phyloP scores from a whole-genome alignment of 176 grass and related monocot genomes.

The Olyra latifolia region DNA sequence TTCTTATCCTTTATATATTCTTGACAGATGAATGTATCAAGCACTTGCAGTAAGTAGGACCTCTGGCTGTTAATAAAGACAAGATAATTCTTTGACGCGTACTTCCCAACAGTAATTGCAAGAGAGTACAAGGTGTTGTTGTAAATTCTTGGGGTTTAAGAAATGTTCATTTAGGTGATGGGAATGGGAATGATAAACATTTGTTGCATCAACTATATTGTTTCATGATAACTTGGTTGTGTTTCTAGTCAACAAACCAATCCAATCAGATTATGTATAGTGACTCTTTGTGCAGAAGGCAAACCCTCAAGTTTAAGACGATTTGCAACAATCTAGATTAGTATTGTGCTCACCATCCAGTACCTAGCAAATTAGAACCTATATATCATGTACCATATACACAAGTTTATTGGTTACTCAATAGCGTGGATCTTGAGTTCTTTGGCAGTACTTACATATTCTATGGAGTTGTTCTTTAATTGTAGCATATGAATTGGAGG shows the following conservation, averaged over 20 bases:
- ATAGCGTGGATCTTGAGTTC: background rate
- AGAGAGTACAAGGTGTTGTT: conserved; percentile 3
- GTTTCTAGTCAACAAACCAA: background rate
- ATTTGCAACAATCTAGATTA: background rate
- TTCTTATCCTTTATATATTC: conserved; percentile 20
- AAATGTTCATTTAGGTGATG: background rate
- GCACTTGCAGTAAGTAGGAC: background rate
- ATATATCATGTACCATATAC: background rate
- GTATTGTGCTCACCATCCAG: background rate
- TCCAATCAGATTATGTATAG: background rate
- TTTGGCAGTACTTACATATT: background rate
- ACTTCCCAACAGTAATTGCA: background rate
- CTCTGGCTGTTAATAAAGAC: background rate
- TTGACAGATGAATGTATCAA: conserved; percentile 3
- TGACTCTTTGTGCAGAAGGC: background rate
- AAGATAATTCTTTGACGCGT: background rate
- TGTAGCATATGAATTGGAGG: conserved; percentile 47
- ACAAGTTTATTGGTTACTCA: background rate
- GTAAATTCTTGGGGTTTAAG: conserved; percentile 16
- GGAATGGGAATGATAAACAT: conserved; percentile 9
- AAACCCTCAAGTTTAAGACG: conserved; percentile 3
- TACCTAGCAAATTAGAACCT: background rate
- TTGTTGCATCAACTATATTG: conserved; percentile 2
- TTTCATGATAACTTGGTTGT: no score
- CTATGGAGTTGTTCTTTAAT: background rate